Evolutionary conservation across 192 early-diverging fungal species (phyloP).

Genomic region (Backusella macrospora): DNA sequence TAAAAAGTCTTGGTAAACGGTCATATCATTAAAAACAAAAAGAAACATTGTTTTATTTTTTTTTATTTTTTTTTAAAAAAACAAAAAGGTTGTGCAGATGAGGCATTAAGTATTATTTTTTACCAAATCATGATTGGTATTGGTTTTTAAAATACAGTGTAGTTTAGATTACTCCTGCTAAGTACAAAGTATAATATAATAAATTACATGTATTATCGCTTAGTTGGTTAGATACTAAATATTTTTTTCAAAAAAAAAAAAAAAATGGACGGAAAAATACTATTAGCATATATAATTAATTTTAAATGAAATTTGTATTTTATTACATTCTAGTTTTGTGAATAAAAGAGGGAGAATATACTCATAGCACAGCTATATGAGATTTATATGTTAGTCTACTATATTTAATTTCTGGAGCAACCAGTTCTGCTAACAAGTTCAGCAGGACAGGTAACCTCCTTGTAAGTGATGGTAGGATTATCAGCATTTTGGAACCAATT

Average conservation of each 20-base stretch:
- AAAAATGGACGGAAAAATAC: no score
- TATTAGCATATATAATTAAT: no score
- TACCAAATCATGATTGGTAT: no score
- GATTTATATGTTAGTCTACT: background rate
- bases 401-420: constrained; percentile 19
- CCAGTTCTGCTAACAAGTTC: constrained; percentile 24
- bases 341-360: background rate
- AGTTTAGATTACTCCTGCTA: no score
- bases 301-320: no score
- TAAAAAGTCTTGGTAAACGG: constrained; percentile 28
- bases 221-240: no score
- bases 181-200: no score
- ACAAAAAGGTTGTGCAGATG: no score
- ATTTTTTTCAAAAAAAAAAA: no score
- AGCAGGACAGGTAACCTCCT: constrained; percentile 27
- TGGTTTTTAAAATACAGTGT: no score
- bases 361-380: constrained; percentile 1
- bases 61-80: background rate
- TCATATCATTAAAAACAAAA: constrained; percentile 70
- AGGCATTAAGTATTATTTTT: no score
- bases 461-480: constrained; percentile 25
- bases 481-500: constrained; percentile 29
- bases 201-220: no score
- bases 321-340: background rate
- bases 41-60: constrained; percentile 34